phyloP scores from a whole-genome alignment of 2,329 filamentous ascomycete genomes.

The Colletotrichum sp. region DNA sequence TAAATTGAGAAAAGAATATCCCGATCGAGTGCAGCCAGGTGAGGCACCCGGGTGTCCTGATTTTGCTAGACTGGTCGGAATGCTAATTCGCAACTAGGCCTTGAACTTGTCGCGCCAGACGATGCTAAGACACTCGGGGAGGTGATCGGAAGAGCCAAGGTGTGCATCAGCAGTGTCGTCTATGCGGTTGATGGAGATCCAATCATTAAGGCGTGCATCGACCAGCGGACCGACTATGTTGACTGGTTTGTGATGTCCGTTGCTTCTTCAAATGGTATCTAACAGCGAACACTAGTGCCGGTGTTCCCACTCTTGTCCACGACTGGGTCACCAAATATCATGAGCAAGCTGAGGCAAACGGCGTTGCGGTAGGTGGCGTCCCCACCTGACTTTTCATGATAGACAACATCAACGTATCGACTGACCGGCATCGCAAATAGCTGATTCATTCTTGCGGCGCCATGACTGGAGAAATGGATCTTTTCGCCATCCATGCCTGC shows the following conservation, averaged over 20 bases:
- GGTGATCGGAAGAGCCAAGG: background rate
- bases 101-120: background rate
- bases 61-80: background rate
- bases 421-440: background rate
- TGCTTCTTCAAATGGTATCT: background rate
- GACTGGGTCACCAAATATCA: background rate
- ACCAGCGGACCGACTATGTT: background rate
- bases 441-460: background rate
- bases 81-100: background rate
- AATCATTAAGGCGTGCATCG: background rate
- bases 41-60: background rate
- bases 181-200: background rate
- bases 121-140: background rate
- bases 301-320: background rate
- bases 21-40: background rate
- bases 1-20: background rate
- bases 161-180: background rate
- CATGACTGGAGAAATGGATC: background rate
- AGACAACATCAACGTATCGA: background rate
- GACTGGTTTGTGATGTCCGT: background rate
- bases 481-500: background rate
- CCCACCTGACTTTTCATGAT: background rate
- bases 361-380: background rate
- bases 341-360: background rate
- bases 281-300: background rate